Evolutionary conservation across 345 rosid genomes (phyloP).

Genomic region (Salix koriyanagi): DNA sequence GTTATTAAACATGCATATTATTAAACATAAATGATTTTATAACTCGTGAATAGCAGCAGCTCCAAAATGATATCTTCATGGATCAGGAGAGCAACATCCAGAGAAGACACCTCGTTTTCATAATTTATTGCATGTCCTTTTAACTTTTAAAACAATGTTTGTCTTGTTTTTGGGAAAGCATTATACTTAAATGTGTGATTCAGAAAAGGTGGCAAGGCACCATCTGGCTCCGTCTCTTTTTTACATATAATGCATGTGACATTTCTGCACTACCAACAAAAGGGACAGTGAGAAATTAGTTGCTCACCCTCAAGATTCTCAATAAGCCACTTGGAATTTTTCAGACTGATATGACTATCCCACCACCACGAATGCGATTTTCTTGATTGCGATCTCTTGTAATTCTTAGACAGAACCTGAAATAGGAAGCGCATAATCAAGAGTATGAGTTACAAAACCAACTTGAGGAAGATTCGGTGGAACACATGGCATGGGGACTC

Average conservation of each 20-base stretch:
- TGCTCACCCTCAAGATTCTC: slow-evolving; percentile 51
- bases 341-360: slow-evolving; percentile 32
- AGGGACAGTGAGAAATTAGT: background rate
- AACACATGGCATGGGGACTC: background rate
- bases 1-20: background rate
- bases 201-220: background rate
- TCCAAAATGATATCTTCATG: background rate
- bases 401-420: slow-evolving; percentile 16
- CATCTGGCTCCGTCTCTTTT: background rate
- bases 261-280: background rate
- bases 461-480: background rate
- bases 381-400: slow-evolving; percentile 19
- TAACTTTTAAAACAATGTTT: background rate
- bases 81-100: background rate
- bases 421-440: background rate
- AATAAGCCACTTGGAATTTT: slow-evolving; percentile 41
- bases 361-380: slow-evolving; percentile 39
- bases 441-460: background rate
- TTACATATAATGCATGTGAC: background rate
- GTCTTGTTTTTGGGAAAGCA: background rate
- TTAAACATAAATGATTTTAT: background rate
- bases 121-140: background rate
- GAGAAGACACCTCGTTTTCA: background rate
- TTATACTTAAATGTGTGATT: background rate
- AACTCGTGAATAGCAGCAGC: too few species aligned